Conservation (phyloP, 768 basidiomycete species). For the Gautieria morchelliformis region DNA sequence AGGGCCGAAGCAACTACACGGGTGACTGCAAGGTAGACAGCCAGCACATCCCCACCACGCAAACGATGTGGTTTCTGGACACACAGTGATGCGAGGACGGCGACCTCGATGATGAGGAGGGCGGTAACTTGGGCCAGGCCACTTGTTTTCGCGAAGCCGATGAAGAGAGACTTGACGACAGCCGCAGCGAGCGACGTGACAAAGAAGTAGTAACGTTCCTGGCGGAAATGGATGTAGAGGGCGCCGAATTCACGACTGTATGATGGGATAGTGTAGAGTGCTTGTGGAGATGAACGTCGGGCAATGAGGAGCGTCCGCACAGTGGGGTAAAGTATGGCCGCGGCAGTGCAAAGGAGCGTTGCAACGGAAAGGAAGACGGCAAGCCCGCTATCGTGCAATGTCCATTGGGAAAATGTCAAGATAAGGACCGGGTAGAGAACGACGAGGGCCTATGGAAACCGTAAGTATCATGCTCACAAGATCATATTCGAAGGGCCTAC, state of each 20-base stretch:
- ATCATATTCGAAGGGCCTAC: conserved; percentile 32
- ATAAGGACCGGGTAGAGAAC: conserved; percentile 59
- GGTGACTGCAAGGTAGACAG: conserved; percentile 53
- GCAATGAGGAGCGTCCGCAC: conserved; percentile 41
- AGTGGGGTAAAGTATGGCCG: conserved; percentile 39
- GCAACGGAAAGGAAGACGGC: conserved; percentile 72
- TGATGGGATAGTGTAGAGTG: conserved; percentile 26
- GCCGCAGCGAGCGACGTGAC: conserved; percentile 44
- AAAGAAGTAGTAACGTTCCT: conserved; percentile 60
- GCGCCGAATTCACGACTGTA: conserved; percentile 41
- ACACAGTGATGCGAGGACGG: conserved; percentile 39
- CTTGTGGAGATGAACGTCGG: conserved; percentile 27
- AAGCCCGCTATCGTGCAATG: conserved; percentile 80
- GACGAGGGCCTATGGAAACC: conserved; percentile 43
- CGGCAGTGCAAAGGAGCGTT: conserved; percentile 42
- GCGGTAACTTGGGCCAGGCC: conserved; percentile 63
- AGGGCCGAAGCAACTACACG: conserved; percentile 63
- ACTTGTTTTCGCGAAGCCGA: conserved; percentile 50
- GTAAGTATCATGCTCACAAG: neutral
- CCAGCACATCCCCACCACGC: conserved; percentile 61
- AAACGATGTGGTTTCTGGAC: conserved; percentile 49
- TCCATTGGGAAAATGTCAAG: conserved; percentile 88
- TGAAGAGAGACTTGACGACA: conserved; percentile 63
- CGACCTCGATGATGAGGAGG: conserved; percentile 55
- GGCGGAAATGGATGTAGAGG: conserved; percentile 58